A percentile compares a stretch with the other conserved stretches of the same genome.
These are phyloP conservation scores for Ambrosiella beaveri DNA, from an alignment of 2,329 filamentous ascomycete genomes.

Conservation along the genomic window DNA sequence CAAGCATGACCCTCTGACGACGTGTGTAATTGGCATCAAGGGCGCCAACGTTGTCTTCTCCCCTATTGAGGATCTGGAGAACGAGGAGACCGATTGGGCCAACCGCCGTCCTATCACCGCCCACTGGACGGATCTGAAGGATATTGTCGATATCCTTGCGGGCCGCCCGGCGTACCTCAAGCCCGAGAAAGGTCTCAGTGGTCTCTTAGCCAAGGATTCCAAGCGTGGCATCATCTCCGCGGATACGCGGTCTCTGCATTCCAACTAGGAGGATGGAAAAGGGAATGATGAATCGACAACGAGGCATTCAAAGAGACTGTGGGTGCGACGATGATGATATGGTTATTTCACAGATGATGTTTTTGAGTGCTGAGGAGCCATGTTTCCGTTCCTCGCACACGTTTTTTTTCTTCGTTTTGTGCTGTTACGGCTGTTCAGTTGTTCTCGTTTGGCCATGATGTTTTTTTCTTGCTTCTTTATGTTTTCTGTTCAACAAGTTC, in stretches of 20 bases:
- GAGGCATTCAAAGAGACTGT: background rate
- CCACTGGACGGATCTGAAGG: slow-evolving; percentile 69
- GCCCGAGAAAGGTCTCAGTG: slow-evolving; percentile 33
- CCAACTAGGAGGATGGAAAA: slow-evolving; percentile 4
- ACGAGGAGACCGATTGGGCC: slow-evolving; percentile 79
- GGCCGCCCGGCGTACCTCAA: slow-evolving; percentile 43
- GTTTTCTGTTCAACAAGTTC: background rate
- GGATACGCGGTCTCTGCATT: slow-evolving; percentile 9
- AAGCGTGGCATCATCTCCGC: slow-evolving; percentile 31
- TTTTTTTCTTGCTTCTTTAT: background rate
- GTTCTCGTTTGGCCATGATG: background rate
- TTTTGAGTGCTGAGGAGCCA: background rate
- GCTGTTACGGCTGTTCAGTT: background rate
- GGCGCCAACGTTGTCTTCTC: slow-evolving; percentile 81
- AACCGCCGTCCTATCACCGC: slow-evolving; percentile 69
- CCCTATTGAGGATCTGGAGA: slow-evolving; percentile 64
- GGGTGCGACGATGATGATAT: background rate
- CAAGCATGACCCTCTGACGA: slow-evolving; percentile 53
- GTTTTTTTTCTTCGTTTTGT: slow-evolving; percentile 2
- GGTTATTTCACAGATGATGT: background rate
- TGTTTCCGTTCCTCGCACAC: background rate
- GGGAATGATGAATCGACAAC: background rate
- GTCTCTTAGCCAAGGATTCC: slow-evolving; percentile 39
- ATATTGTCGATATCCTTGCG: slow-evolving; percentile 68
- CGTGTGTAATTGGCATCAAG: slow-evolving; percentile 78